Base-by-base conservation (phyloP, 192 early-diverging fungal genomes). In the Helicostylum pulchrum region DNA sequence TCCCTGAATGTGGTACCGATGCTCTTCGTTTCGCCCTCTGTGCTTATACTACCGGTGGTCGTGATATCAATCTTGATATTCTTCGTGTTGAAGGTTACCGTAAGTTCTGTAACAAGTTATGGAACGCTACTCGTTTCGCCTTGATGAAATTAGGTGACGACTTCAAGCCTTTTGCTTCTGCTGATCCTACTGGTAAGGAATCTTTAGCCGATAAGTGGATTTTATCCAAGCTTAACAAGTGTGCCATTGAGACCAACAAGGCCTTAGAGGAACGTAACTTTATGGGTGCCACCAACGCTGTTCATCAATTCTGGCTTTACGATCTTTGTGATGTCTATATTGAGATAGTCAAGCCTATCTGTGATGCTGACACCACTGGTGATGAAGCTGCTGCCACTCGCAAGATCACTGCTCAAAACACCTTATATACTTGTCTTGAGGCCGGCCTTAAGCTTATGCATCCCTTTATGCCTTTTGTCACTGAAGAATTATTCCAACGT, bases 41-140 rank as follows among this genome's bases (percentile, higher is more conserved):
- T 58, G 77, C 88, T 21, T 92, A 91, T 79, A 88, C 87, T 42
- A 84, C 90, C 4, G 64, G 66, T 59, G 93, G 92, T 43, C 86
- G 89, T 53, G 92, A 96, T 64, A 90, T 99, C 71, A 98, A 96
- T 72, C 76, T 99, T 69, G 91, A 98, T 68, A 91, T 99, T 51
- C 60, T 89, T 71, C 94, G 92, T 64, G 91, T 99, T n/a, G 95
- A 98, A 66, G 94, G 97, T 49, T 97, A 99, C 84, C 90, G 95
- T 77, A 97, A 97, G 82, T 99, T 97, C 88, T 99, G 95, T 79
- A 99, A 98, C 87, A 99, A 99, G 86, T 77, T 99, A 32, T 99
- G 97, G 97, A 97, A 98, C 72, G 97, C 95, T 1, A 94, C 92
- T 30, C 89, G 90, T 60, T 95, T 99, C 79, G 94, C 92, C n/a